phyloP scores from a whole-genome alignment of 2,329 filamentous ascomycete genomes.

The Penicillium palitans region DNA sequence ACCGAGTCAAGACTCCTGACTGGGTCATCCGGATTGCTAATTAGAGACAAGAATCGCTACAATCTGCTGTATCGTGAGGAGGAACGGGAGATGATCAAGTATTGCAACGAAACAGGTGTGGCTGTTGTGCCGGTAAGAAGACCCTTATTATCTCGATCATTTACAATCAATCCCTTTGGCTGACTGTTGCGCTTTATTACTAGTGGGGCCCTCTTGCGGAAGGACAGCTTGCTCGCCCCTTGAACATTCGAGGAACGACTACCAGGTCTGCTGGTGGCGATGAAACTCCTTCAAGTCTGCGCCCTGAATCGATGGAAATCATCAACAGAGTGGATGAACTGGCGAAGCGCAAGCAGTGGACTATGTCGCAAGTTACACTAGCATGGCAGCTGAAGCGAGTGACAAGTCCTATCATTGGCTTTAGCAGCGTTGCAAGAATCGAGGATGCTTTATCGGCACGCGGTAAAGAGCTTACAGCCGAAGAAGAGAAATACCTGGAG shows the following conservation, averaged over 20 bases:
- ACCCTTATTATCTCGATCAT: neutral
- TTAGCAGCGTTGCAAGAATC: conserved; percentile 17
- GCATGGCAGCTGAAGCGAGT: conserved; percentile 11
- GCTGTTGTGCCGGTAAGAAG: conserved; percentile 5
- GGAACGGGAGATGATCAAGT: conserved; percentile 17
- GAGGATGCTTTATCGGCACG: conserved; percentile 17
- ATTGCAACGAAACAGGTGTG: conserved; percentile 5
- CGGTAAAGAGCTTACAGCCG: conserved; percentile 37
- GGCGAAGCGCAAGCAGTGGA: conserved; percentile 12
- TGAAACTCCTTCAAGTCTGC: neutral
- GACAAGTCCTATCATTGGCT: conserved; percentile 15
- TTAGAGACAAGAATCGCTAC: conserved; percentile 2
- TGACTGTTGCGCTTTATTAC: neutral
- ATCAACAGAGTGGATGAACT: conserved; percentile 16
- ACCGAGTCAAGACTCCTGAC: conserved; percentile 25
- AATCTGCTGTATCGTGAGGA: conserved; percentile 13
- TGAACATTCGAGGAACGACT: conserved; percentile 1
- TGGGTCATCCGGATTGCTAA: neutral
- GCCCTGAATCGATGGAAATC: conserved; percentile 9
- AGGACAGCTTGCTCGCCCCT: conserved; percentile 6
- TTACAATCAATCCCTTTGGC: neutral
- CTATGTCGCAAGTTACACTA: conserved; percentile 15
- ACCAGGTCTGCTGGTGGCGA: neutral
- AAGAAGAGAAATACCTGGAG: conserved; percentile 63
- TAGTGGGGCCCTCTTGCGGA: conserved; percentile 6